Evolutionary conservation across 768 basidiomycete species (phyloP), one percentile per base, ranked within the genome.

Genomic region (Tulasnella sp.): DNA sequence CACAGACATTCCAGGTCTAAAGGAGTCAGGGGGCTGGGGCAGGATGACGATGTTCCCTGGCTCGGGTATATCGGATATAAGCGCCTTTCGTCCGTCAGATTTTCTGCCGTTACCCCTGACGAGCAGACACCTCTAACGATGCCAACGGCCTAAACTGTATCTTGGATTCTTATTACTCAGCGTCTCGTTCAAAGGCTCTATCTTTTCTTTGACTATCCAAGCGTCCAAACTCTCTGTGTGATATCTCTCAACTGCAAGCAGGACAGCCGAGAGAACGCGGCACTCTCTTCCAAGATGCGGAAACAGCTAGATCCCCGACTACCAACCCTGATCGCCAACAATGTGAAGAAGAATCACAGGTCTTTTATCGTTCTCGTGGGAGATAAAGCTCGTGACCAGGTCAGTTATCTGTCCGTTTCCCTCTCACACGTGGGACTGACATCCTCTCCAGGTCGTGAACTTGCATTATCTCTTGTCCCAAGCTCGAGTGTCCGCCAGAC

Each of bases 361-460:
- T 96, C 94, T 1, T 98, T 99, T 88, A 93, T 99, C 85, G 94
- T 98, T 48, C 89, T 99, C 68, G 96, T 99, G 24, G 98, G 98
- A 46, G 97, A 99, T 87, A 94, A 92, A 85, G 94, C 93, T 9
- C 89, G 94, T 83, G 95, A 97, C 83, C 98, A 99, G 89, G 93
- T 92, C 72, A 76, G 89, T 84, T 24, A n/a, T 38, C 2, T 34
- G 36, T 56, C 40, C 56, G 10, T 42, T 12, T 31, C 19, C 19
- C 27, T 40, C 73, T 42, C 71, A 44, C 76, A 71, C 71, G 79
- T 34, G 75, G 81, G 21, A 39, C 0, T 58, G 24, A 40, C 46
- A 62, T 80, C 78, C 40, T 78, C 24, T 0, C 1, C 80, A 96
- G 91, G 91, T 97, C 75, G 97, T 98, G 77, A 99, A 99, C 85